These are phyloP conservation scores for Sarocladium kiliense DNA, from an alignment of 2,329 filamentous ascomycete species.

Conservation along the genomic window DNA sequence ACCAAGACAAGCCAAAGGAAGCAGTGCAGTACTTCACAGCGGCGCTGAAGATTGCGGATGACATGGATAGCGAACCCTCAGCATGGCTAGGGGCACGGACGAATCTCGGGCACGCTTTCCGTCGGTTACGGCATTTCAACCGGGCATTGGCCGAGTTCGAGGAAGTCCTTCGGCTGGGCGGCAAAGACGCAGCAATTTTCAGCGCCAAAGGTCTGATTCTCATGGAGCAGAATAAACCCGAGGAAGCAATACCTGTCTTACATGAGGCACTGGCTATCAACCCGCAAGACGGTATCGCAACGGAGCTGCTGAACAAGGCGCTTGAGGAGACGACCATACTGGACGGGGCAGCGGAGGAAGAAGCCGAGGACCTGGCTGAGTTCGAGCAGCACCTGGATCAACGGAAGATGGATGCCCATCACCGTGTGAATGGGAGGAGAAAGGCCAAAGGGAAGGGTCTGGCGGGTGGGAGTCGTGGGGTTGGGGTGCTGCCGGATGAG, in stretches of 20 bases:
- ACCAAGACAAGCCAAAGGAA: conserved; percentile 73
- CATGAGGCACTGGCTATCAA: conserved; percentile 79
- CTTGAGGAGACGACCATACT: conserved; percentile 54
- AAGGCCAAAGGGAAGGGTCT: conserved; percentile 26
- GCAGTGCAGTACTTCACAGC: conserved; percentile 74
- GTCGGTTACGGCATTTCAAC: conserved; percentile 63
- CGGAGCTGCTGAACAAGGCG: conserved; percentile 69
- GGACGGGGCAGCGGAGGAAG: conserved; percentile 39
- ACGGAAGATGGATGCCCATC: conserved; percentile 39
- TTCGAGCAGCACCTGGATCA: conserved; percentile 49
- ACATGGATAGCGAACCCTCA: conserved; percentile 75
- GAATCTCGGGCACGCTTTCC: conserved; percentile 84
- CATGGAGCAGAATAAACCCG: conserved; percentile 68
- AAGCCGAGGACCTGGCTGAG: conserved; percentile 38
- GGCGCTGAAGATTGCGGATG: conserved; percentile 70
- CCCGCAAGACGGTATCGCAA: conserved; percentile 76
- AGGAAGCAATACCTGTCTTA: conserved; percentile 74
- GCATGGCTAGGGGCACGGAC: conserved; percentile 81
- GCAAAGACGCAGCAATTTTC: conserved; percentile 74
- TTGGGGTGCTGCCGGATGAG: conserved; percentile 30
- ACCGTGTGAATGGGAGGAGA: conserved; percentile 26
- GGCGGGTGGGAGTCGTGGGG: conserved; percentile 25
- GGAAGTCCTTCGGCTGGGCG: conserved; percentile 76
- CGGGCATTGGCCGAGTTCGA: conserved; percentile 79
- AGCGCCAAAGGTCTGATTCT: conserved; percentile 79